Evolutionary conservation across 1,284 basidiomycete genomes (phyloP), one percentile per base, ranked within the genome.

Genomic region (Coniferiporia sulphurascens): DNA sequence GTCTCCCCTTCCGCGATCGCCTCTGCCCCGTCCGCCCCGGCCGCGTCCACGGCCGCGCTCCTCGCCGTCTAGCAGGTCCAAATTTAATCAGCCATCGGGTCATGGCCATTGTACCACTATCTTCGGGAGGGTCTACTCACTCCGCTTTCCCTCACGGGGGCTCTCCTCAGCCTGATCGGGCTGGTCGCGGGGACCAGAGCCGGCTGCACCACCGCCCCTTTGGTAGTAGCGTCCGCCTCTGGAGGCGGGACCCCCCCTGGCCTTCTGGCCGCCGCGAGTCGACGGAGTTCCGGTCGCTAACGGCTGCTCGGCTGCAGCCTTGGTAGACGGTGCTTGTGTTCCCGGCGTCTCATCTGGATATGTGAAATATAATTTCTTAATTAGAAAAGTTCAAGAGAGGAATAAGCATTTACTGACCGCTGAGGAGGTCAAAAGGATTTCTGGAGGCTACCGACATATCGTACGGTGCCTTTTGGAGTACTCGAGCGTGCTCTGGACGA

Each of bases 401-500:
- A 44, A 13, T 8, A 41, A 27, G 5, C 36, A 48, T 35, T 13
- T 41, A 78, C 78, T 65, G 64, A 89, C 87, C 86, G 73, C 86
- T 84, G 72, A 91, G 79, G 75, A 91, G 70, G 72, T 88, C 83
- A 77, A 91, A 91, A 66, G 83, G 83, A 77, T 91, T 91, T 82
- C 77, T 85, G 71, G 84, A 85, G 78, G 86, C 89, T 84, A 91
- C 89, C 86, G 89, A 90, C 89, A 91, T 91, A 67, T 72, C 84
- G 77, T 81, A 79, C 80, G 83, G 84, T 80, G 83, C 81, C 79
- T 73, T 76, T 79, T 77, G 67, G 62, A 65, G 68, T 56, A 48
- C 41, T 62, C 49, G 52, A 34, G 50, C 48, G 57, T 62, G 48
- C 43, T 56, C 46, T 52, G 55, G 52, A 55, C 51, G 51, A 45